Conservation (phyloP, 371 early-diverging fungal genomes). For the Apophysomyces trapeziformis region DNA sequence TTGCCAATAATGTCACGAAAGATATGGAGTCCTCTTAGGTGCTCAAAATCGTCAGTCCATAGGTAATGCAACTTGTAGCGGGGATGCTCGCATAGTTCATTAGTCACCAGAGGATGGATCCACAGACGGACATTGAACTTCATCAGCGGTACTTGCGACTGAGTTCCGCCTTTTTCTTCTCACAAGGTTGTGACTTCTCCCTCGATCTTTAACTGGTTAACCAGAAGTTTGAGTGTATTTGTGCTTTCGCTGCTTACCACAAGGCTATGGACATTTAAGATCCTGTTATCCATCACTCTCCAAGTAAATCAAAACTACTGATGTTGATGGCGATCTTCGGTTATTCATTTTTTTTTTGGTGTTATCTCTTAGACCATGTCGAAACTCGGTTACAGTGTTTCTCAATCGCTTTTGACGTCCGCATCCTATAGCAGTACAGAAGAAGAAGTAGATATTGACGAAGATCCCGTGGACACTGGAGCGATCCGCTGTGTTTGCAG, state of each 20-base stretch:
- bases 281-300: constrained; percentile 5
- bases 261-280: constrained; percentile 5
- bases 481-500: constrained; percentile 96
- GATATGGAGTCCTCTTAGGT: too few relatives aligned
- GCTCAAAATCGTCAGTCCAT: too few relatives aligned
- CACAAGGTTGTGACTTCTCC: too few relatives aligned
- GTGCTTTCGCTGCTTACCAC: constrained; percentile 6
- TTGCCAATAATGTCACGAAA: too few relatives aligned
- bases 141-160: too few relatives aligned
- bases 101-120: too few relatives aligned
- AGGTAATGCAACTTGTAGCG: too few relatives aligned
- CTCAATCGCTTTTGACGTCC: constrained; percentile 13
- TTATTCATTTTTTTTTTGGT: background rate
- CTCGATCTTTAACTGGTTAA: too few relatives aligned
- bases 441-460: constrained; percentile 30
- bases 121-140: too few relatives aligned
- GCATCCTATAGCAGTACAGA: constrained; percentile 22
- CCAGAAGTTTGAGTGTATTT: background rate
- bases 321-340: background rate
- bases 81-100: too few relatives aligned
- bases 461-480: constrained; percentile 70
- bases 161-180: too few relatives aligned
- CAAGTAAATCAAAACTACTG: constrained; percentile 15
- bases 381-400: constrained; percentile 10
- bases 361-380: constrained; percentile 15